phyloP scores from a whole-genome alignment of 2,329 filamentous ascomycete species.

The Nemania abortiva region DNA sequence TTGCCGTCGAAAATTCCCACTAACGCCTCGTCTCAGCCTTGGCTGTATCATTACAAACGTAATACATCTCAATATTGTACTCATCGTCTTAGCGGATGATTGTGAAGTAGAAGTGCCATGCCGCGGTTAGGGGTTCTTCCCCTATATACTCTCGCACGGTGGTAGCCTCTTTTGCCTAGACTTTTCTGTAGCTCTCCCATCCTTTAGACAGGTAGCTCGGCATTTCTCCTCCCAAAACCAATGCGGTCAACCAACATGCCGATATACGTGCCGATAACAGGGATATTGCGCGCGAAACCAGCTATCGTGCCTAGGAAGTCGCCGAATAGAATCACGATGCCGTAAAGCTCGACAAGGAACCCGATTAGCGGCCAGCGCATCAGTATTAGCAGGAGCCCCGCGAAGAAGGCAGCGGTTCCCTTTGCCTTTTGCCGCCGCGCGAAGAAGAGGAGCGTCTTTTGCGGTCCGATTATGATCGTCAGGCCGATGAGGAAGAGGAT shows the following conservation, averaged over 20 bases:
- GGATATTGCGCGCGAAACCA: constrained; percentile 85
- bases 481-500: constrained; percentile 98
- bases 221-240: constrained; percentile 76
- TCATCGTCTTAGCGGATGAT: constrained; percentile 22
- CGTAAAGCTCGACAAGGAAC: constrained; percentile 91
- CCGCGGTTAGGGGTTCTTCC: not conserved
- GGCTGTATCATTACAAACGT: constrained; percentile 34
- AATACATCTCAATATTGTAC: constrained; percentile 28
- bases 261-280: constrained; percentile 88
- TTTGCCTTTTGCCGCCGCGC: constrained; percentile 91
- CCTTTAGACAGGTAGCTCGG: constrained; percentile 80
- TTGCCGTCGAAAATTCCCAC: constrained; percentile 10
- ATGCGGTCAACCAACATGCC: constrained; percentile 77
- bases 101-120: constrained; percentile 24
- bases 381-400: constrained; percentile 86
- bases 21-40: constrained; percentile 29
- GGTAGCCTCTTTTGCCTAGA: not conserved
- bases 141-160: constrained; percentile 1
- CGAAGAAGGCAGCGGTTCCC: constrained; percentile 88
- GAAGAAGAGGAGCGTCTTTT: constrained; percentile 95
- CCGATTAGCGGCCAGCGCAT: constrained; percentile 91
- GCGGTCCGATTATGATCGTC: constrained; percentile 91
- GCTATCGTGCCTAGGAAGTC: constrained; percentile 96
- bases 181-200: not conserved
- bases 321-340: constrained; percentile 92